Base-by-base conservation (phyloP, 208 protist genomes). In the Acanthamoeba triangularis region DNA sequence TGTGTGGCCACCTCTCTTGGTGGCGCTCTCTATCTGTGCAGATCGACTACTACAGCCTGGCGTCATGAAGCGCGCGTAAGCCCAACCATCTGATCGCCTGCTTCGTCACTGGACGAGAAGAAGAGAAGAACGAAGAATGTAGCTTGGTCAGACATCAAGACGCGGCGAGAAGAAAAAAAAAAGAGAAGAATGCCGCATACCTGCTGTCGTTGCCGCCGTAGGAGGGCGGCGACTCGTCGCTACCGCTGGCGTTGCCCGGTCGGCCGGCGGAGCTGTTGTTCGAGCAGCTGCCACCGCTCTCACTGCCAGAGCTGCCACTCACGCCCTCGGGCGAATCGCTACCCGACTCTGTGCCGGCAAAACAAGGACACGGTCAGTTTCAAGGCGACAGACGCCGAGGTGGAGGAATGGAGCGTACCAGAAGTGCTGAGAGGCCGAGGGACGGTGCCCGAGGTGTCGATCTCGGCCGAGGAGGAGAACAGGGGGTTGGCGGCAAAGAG, bases 181-280 rank as follows among this genome's bases (percentile, higher is more conserved):
- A 8, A 54, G 6, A 1, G 14, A 18, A 54, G 49, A 18, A 18
- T 54, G 49, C 1, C 6, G 20, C 13, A 44, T 85, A 85, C 76
- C 76, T 18, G 76, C 76, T 85, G 76, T 85, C 76, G n/a, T 85
- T 85, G 25, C 76, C 30, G 30, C 67, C 76, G 30, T 85, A 85
- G 18, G 41, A 85, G 10, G 41, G 76, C 16, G 76, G 76, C 6
- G 76, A 85, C n/a, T 85, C 76, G 4, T 56, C 28, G 30, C 76
- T 85, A 5, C 74, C 35, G 30, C 41, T 41, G 6, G 7, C 7
- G 41, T 35, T 59, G 76, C 76, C 76, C n/a, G 76, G 76, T 85
- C 41, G 41, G 47, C 76, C 44, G 20, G 41, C 8, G 0, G 13
- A 20, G 44, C 76, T 56, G 13, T 37, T 16, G 35, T 23, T 35